A percentile compares a stretch with the other conserved stretches of the same genome.
phyloP scores from a whole-genome alignment of 768 basidiomycete species.

The Phanerodontia chrysosporium region DNA sequence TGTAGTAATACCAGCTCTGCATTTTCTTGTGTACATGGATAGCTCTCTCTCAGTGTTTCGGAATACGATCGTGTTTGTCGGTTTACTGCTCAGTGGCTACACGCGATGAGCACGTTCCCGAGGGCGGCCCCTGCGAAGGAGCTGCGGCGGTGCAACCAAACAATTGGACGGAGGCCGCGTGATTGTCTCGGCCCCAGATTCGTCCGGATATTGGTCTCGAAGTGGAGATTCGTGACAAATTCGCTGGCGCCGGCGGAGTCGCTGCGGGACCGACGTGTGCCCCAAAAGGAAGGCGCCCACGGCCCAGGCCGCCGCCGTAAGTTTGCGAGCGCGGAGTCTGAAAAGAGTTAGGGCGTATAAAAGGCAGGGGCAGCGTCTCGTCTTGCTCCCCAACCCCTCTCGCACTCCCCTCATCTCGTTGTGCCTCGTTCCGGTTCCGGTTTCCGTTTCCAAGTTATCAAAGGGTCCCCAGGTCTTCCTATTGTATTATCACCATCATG shows the following conservation, averaged over 20 bases:
- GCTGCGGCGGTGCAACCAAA: not conserved
- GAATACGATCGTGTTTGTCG: not conserved
- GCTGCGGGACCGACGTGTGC: slow-evolving; percentile 6
- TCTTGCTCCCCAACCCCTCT: slow-evolving; percentile 20
- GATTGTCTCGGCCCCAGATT: not conserved
- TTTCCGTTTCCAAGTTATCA: slow-evolving; percentile 48
- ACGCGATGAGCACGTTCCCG: not conserved
- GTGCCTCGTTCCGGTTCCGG: slow-evolving; percentile 52
- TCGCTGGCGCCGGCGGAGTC: not conserved
- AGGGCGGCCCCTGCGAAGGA: not conserved
- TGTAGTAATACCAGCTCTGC: slow-evolving; percentile 15
- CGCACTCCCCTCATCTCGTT: slow-evolving; percentile 44
- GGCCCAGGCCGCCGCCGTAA: slow-evolving; percentile 10
- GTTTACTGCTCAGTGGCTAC: not conserved
- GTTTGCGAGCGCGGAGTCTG: slow-evolving; percentile 15
- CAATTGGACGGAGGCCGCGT: not conserved
- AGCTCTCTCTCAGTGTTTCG: too few species aligned
- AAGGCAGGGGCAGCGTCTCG: slow-evolving; percentile 3
- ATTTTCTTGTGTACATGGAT: slow-evolving; percentile 3
- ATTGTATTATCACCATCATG: slow-evolving; percentile 54
- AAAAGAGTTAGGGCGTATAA: slow-evolving; percentile 6
- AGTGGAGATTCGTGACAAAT: not conserved
- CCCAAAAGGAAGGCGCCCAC: slow-evolving; percentile 7
- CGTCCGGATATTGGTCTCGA: not conserved
- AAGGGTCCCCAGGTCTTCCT: slow-evolving; percentile 42